Conservation (phyloP, 1,284 basidiomycete species). For the Xanthoconium separans region DNA sequence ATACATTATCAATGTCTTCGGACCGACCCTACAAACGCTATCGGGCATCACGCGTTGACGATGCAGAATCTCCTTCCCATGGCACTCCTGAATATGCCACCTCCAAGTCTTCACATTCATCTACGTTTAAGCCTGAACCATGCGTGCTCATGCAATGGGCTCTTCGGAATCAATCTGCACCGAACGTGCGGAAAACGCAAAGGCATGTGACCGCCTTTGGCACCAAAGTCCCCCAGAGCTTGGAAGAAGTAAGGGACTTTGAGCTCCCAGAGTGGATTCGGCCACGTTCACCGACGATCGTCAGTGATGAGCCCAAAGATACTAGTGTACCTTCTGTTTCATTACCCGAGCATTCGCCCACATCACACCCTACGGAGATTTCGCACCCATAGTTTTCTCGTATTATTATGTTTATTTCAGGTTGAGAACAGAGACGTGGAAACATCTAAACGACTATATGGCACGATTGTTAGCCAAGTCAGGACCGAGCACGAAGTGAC, state of each 20-base stretch:
- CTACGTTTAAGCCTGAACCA: slow-evolving; percentile 31
- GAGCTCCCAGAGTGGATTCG: slow-evolving; percentile 47
- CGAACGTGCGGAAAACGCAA: slow-evolving; percentile 48
- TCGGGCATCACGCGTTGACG: slow-evolving; percentile 18
- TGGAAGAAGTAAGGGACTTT: slow-evolving; percentile 49
- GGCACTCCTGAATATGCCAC: slow-evolving; percentile 19
- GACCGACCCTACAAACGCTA: slow-evolving; percentile 30
- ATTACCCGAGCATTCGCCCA: slow-evolving; percentile 11
- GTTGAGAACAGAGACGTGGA: slow-evolving; percentile 2
- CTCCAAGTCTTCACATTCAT: slow-evolving; percentile 8
- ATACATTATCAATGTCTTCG: slow-evolving; percentile 28
- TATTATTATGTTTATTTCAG: slow-evolving; percentile 38
- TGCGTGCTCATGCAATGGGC: slow-evolving; percentile 49
- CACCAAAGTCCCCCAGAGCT: slow-evolving; percentile 43
- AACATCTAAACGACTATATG: slow-evolving; percentile 12
- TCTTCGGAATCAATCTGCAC: slow-evolving; percentile 44
- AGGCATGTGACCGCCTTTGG: slow-evolving; percentile 59
- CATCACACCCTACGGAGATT: slow-evolving; percentile 10
- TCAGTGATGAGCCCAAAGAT: slow-evolving; percentile 9
- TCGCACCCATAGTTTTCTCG: slow-evolving; percentile 14
- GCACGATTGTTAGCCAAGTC: not conserved
- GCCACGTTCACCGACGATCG: slow-evolving; percentile 19
- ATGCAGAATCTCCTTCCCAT: slow-evolving; percentile 25
- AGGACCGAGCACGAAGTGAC: not conserved
- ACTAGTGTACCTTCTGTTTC: slow-evolving; percentile 1